Evolutionary conservation across 768 basidiomycete species (phyloP).

Genomic region (Phaffia tasmanica): DNA sequence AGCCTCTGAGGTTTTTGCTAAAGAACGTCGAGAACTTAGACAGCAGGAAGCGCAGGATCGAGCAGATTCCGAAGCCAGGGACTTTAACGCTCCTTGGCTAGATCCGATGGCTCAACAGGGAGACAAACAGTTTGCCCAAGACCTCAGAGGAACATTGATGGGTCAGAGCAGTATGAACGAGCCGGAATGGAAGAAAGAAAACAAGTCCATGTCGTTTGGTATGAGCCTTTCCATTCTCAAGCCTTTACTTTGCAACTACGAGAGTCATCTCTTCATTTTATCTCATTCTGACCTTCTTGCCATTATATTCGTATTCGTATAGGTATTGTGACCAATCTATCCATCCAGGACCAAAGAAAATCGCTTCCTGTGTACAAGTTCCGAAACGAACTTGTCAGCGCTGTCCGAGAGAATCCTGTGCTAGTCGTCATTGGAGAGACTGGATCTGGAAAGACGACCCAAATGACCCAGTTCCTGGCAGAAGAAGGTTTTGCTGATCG

Average conservation of each 20-base stretch:
- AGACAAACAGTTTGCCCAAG: constrained; percentile 86
- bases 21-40: constrained; percentile 85
- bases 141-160: constrained; percentile 56
- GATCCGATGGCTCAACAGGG: constrained; percentile 89
- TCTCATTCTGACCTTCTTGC: neutral
- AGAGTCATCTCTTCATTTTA: neutral
- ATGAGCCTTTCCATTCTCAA: neutral
- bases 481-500: constrained; percentile 85
- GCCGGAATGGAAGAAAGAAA: constrained; percentile 79
- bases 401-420: constrained; percentile 89
- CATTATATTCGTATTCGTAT: neutral
- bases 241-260: neutral
- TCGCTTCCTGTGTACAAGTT: constrained; percentile 91
- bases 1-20: constrained; percentile 82
- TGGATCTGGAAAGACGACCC: constrained; percentile 96
- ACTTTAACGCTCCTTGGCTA: constrained; percentile 92
- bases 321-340: constrained; percentile 66
- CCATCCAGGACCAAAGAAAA: constrained; percentile 86
- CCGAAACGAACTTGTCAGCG: constrained; percentile 74
- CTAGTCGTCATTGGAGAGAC: constrained; percentile 98
- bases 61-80: constrained; percentile 84
- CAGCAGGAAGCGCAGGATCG: constrained; percentile 90
- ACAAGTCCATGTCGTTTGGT: constrained; percentile 91
- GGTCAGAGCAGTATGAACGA: constrained; percentile 73
- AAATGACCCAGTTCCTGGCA: constrained; percentile 97